Evolutionary conservation across 129 eudicot species (phyloP).

Genomic region (Flaveria linearis): DNA sequence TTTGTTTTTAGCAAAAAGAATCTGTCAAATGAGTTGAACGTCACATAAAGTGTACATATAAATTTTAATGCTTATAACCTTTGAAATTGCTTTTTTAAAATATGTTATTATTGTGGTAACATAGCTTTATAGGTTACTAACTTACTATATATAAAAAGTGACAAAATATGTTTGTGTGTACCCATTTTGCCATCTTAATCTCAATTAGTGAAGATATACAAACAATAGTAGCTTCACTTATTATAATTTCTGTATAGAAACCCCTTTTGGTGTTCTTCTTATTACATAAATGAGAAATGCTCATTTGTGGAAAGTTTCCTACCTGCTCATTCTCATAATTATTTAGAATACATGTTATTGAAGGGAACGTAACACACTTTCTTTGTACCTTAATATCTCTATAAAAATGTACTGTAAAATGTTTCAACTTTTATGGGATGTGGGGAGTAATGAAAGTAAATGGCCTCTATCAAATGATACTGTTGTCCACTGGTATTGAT

Average conservation of each 20-base stretch:
- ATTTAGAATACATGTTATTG: background rate
- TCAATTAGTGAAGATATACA: background rate
- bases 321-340: background rate
- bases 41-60: background rate
- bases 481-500: background rate
- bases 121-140: background rate
- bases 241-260: background rate
- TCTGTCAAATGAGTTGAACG: background rate
- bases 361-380: background rate
- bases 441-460: too few species aligned
- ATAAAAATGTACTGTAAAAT: background rate
- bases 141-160: background rate
- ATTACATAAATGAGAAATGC: background rate
- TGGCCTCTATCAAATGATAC: background rate
- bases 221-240: background rate
- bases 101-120: background rate
- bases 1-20: background rate
- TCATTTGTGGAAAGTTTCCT: background rate
- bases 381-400: background rate
- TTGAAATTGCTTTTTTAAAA: background rate
- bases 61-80: background rate
- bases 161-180: background rate
- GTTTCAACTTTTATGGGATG: background rate
- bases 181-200: background rate
- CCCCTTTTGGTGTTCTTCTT: background rate